Evolutionary conservation across 495 filamentous ascomycete species (phyloP), one percentile per base, ranked within the genome.

Genomic region (Neurospora sp.): DNA sequence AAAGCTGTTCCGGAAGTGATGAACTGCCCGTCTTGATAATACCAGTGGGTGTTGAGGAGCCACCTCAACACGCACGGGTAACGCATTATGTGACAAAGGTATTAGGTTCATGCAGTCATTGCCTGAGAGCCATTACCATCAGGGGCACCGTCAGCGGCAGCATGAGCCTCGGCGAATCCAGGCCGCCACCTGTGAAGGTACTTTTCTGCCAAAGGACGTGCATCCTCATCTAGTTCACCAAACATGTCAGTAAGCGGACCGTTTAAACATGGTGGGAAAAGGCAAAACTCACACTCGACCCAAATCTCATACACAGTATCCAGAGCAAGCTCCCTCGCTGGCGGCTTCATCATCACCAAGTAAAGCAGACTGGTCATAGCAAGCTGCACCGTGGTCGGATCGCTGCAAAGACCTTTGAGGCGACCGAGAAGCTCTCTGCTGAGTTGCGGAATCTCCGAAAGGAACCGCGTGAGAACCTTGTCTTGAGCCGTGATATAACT

Each of bases 361-460:
- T 97, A 98, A 76, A 85, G 76, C 73, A 87, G 76, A 70, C 81
- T 87, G 35, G 82, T 85, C 53, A 86, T 75, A 20, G 82, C 85
- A 8, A 89, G 80, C 70, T 81, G 82, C 38, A 85, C 80, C 45
- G 85, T 88, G 78, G 95, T 94, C 3, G 96, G 96, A 82, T 99
- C 94, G 77, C 89, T 87, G 42, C 96, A 97, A 22, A 99, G 84
- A 69, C 87, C 87, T 80, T 93, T 92, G 59, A 98, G 87, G 70
- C 91, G 86, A 39, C 89, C 85, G 16, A 97, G 85, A 73, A 98
- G 86, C 12, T 87, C 83, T 27, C 83, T 76, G 31, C 88, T 91
- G 39, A 99, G 83, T 42, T 91, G 91, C 0, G 96, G 96, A 68
- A 98, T 90, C 80, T 99, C 96, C 40, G 93, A 93, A 12, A 99